Evolutionary conservation across 176 grass and related monocot species (phyloP).

Genomic region (Eragrostis nindensis): DNA sequence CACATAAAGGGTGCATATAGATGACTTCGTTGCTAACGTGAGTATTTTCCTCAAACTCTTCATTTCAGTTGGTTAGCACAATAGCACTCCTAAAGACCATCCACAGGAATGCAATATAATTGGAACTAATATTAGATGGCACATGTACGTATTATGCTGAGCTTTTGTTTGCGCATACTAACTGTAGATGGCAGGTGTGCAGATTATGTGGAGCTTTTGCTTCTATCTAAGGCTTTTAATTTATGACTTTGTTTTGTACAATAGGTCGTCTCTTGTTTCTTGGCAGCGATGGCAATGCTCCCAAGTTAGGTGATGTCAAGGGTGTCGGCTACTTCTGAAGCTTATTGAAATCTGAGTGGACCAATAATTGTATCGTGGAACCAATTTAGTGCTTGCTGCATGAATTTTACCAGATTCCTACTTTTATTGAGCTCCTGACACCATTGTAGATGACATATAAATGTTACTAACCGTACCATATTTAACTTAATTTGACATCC

Average conservation of each 20-base stretch:
- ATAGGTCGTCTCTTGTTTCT: slow-evolving; percentile 73
- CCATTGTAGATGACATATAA: slow-evolving; percentile 35
- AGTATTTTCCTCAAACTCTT: background rate
- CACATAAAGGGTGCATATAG: background rate
- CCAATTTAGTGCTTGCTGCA: background rate
- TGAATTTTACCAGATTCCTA: background rate
- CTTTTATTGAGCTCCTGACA: slow-evolving; percentile 5
- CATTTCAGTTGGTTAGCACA: background rate
- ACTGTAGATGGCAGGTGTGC: background rate
- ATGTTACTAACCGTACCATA: background rate
- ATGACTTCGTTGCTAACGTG: background rate
- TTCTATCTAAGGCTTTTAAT: background rate
- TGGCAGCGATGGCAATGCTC: slow-evolving; percentile 45
- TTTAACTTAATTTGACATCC: slow-evolving; percentile 2
- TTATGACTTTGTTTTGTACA: slow-evolving; percentile 9
- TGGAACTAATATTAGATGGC: background rate
- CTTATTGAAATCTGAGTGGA: slow-evolving; percentile 9
- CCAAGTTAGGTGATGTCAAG: slow-evolving; percentile 50
- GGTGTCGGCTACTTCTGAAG: slow-evolving; percentile 69
- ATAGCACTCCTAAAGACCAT: background rate
- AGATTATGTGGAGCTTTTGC: background rate
- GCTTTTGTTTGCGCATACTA: background rate
- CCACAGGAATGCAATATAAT: background rate
- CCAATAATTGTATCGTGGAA: background rate
- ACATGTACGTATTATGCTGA: background rate